Percentiles rank a stretch among this genome's conserved stretches.
phyloP scores from a whole-genome alignment of 169 alveolate species.

The Plasmodium falciparum region DNA sequence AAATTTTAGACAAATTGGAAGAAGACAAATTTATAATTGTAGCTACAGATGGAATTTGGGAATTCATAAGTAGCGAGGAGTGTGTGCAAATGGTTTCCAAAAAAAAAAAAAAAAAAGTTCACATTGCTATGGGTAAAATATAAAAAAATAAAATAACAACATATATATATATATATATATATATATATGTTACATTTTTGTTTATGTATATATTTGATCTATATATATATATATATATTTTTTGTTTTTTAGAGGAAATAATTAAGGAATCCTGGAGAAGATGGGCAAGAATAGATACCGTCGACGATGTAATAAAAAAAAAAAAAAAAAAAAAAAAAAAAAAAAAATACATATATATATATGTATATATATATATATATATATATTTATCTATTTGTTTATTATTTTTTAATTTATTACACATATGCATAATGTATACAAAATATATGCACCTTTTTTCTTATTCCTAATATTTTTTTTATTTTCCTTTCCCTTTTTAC shows the following conservation, averaged over 20 bases:
- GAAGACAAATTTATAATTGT: constrained; percentile 79
- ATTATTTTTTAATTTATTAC: background rate
- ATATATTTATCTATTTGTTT: background rate
- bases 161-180: background rate
- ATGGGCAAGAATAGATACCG: constrained; percentile 77
- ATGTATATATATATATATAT: background rate
- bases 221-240: background rate
- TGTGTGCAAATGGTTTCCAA: constrained; percentile 77
- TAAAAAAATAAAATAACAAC: background rate
- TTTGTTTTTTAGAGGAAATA: constrained; percentile 53
- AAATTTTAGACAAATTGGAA: constrained; percentile 73
- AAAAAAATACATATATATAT: too few species aligned
- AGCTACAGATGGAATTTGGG: constrained; percentile 87
- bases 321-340: background rate
- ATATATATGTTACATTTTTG: background rate
- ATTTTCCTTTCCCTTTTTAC: background rate
- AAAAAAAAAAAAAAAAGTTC: constrained; percentile 63
- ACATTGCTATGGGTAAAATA: constrained; percentile 53
- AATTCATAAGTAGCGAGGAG: constrained; percentile 80
- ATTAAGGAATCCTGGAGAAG: constrained; percentile 77
- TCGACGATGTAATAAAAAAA: constrained; percentile 70
- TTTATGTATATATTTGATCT: background rate
- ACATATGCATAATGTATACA: background rate
- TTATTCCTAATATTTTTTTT: background rate
- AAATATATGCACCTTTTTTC: background rate